Conservation (phyloP, 306 rosid genomes). For the Coriaria nepalensis region DNA sequence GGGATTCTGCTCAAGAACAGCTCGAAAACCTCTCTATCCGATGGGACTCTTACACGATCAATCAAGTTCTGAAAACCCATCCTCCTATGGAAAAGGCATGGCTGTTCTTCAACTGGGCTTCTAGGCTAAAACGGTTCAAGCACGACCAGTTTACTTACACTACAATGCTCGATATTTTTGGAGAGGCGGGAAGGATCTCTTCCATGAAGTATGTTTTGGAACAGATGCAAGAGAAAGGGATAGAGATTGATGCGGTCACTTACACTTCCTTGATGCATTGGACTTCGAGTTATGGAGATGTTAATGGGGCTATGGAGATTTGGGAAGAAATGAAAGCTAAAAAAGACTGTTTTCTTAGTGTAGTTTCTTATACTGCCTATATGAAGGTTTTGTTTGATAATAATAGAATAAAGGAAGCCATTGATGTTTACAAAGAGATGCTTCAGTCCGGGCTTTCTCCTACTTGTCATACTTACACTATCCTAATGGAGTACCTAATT, state of each 20-base stretch:
- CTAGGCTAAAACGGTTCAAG: conserved; percentile 39
- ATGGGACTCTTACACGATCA: conserved; percentile 88
- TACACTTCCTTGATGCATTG: conserved; percentile 84
- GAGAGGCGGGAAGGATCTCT: conserved; percentile 74
- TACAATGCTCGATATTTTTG: conserved; percentile 75
- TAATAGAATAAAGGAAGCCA: conserved; percentile 40
- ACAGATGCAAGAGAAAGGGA: conserved; percentile 54
- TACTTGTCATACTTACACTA: conserved; percentile 59
- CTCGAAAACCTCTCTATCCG: conserved; percentile 31
- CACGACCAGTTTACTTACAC: conserved; percentile 77
- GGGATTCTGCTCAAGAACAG: conserved; percentile 53
- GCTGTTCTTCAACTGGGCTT: conserved; percentile 76
- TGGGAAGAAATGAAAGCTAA: conserved; percentile 69
- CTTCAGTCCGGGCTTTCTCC: conserved; percentile 40
- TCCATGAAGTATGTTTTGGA: conserved; percentile 67
- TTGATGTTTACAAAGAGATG: conserved; percentile 58
- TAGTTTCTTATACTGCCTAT: conserved; percentile 69
- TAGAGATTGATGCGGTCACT: conserved; percentile 52
- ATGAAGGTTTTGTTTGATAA: conserved; percentile 47
- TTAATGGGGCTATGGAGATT: conserved; percentile 43
- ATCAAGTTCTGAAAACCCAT: conserved; percentile 63
- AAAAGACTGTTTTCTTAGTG: conserved; percentile 43
- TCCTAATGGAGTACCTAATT: conserved; percentile 61
- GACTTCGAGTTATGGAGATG: conserved; percentile 46
- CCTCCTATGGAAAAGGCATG: conserved; percentile 88